Evolutionary conservation across 2,329 filamentous ascomycete species (phyloP).

Genomic region (Juglanconis juglandina): DNA sequence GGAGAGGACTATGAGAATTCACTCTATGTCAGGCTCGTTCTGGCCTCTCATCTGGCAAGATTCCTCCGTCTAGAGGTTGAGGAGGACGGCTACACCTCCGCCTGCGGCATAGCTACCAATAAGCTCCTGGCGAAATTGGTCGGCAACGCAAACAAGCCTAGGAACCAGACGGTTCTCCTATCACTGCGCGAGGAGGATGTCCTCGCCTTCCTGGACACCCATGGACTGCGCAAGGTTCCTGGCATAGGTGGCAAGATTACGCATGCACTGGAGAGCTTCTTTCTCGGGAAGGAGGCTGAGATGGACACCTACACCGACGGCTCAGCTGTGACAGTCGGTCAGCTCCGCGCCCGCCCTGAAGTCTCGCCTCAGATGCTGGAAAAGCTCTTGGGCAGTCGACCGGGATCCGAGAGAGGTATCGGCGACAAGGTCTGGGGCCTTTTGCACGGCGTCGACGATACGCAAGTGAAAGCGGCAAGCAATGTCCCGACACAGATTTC

Average conservation of each 20-base stretch:
- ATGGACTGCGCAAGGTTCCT: constrained; percentile 76
- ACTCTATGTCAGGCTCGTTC: constrained; percentile 59
- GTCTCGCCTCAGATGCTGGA: constrained; percentile 67
- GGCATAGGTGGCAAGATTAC: constrained; percentile 82
- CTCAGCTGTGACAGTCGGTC: constrained; percentile 56
- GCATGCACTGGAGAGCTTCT: constrained; percentile 49
- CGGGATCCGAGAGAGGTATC: constrained; percentile 68
- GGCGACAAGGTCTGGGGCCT: constrained; percentile 72
- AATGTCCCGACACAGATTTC: constrained; percentile 82
- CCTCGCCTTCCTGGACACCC: constrained; percentile 66
- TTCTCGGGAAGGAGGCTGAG: constrained; percentile 36
- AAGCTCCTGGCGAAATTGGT: constrained; percentile 84
- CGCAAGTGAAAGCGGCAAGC: constrained; percentile 68
- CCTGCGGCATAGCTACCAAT: constrained; percentile 82
- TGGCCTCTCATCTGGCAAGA: constrained; percentile 78
- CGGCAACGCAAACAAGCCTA: constrained; percentile 81
- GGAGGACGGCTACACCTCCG: constrained; percentile 77
- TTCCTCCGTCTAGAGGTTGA: constrained; percentile 72
- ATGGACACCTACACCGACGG: constrained; percentile 35
- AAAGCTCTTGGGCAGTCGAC: constrained; percentile 59
- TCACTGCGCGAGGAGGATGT: constrained; percentile 59
- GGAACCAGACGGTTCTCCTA: constrained; percentile 79
- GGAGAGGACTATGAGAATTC: constrained; percentile 11
- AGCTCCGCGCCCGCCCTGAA: constrained; percentile 59
- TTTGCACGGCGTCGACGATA: constrained; percentile 75